Base-by-base conservation (phyloP, 2,329 filamentous ascomycete genomes). In the Blumeriella jaapii region DNA sequence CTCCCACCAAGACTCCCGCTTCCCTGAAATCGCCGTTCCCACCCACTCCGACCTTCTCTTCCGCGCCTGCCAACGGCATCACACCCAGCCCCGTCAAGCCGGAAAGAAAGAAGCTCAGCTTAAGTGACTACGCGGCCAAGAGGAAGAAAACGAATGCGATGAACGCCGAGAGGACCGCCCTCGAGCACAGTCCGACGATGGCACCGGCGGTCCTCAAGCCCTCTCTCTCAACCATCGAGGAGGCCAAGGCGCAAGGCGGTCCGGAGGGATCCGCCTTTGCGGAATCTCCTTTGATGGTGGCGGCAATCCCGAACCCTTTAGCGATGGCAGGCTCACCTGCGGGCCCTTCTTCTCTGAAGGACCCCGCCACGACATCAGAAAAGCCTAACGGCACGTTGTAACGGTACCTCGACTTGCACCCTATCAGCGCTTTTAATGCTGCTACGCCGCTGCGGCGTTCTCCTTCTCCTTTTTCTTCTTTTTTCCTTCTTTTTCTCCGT, bases 81-180 rank as follows among this genome's bases (percentile, higher is more conserved):
- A 54, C 54, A 5, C 70, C 71, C 2, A 78, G 71, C 42, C 74
- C 75, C 2, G 60, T 74, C 19, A 54, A 51, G 36, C 78, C 77
- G 57, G 51, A 48, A 12, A 34, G 24, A 17, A 79, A 80, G 62
- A 79, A 78, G 55, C 58, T 80, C 23, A 78, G 71, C 43, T 55
- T 79, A 2, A 78, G 73, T 48, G 75, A 79, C 49, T 80, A 80
- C 49, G 65, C 64, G 3, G 64, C 65, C 2, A 64, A 52, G 48
- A 62, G 57, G 17, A 63, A 62, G 41, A 50, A 42, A 18, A 36
- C 41, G 6, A 46, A 54, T 26, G 35, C 47, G 9, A 34, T 39
- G 3, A 39, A 28, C 18, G 31, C 35, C 3, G 40, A 37, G 6
- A 54, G 51, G 35, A 14, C 42, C 29, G 33, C 44, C 4, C 30